Evolutionary conservation across 768 basidiomycete species (phyloP).

Genomic region (Russula earlei): DNA sequence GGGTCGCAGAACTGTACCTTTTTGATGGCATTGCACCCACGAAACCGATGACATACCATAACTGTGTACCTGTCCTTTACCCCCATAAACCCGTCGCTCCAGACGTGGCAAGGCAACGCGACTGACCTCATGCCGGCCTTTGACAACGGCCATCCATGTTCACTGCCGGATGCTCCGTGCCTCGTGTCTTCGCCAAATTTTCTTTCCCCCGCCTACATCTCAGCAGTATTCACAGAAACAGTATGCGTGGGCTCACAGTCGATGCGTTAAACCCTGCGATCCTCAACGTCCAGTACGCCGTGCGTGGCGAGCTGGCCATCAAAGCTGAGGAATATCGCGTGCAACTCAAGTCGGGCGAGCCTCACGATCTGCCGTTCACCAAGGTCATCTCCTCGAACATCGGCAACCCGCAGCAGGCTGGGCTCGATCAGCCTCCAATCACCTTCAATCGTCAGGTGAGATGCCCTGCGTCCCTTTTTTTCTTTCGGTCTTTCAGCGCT

Average conservation of each 20-base stretch:
- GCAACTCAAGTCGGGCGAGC: constrained; percentile 43
- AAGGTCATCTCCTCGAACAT: constrained; percentile 93
- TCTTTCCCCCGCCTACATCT: neutral
- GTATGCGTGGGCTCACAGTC: constrained; percentile 41
- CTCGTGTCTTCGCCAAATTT: neutral
- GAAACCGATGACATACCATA: constrained; percentile 14
- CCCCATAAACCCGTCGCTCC: neutral
- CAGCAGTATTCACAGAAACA: neutral
- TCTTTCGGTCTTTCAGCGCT: constrained; percentile 18
- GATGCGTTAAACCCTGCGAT: constrained; percentile 77
- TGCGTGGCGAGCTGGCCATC: constrained; percentile 94
- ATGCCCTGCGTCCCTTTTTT: neutral
- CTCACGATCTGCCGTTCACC: constrained; percentile 68
- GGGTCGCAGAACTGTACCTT: constrained; percentile 66
- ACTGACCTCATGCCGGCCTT: no score
- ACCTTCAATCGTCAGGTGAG: constrained; percentile 85
- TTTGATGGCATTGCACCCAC: constrained; percentile 48
- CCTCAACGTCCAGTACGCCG: constrained; percentile 88
- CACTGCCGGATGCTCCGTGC: neutral
- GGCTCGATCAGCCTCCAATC: constrained; percentile 85
- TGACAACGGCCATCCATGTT: no score
- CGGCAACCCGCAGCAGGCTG: constrained; percentile 95
- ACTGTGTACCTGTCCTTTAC: no score
- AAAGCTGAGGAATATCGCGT: constrained; percentile 80
- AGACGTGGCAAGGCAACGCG: neutral